Conservation (phyloP, 2,329 filamentous ascomycete genomes). For the Exophiala sideris region DNA sequence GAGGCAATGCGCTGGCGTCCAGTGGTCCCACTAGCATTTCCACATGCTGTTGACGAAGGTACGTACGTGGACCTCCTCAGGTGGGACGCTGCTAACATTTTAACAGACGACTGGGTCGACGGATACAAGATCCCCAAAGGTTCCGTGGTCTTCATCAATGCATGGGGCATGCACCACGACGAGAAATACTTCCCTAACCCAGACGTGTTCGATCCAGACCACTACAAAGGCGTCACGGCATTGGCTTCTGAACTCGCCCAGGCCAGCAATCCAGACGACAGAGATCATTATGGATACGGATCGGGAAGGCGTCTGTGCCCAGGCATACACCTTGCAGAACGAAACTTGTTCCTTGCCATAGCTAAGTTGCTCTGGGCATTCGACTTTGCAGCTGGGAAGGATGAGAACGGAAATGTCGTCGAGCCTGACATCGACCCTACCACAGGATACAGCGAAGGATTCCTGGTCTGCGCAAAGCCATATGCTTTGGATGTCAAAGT, state of each 20-base stretch:
- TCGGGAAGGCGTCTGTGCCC: slow-evolving; percentile 34
- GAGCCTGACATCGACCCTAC: slow-evolving; percentile 37
- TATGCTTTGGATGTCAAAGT: slow-evolving; percentile 34
- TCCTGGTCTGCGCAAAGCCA: slow-evolving; percentile 34
- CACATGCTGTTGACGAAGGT: slow-evolving; percentile 38
- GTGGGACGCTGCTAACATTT: too few species aligned
- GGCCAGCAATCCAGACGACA: slow-evolving; percentile 29
- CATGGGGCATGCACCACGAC: slow-evolving; percentile 46
- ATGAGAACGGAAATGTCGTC: slow-evolving; percentile 23
- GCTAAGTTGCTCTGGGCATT: slow-evolving; percentile 35
- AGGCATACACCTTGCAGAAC: slow-evolving; percentile 35
- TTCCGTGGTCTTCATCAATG: slow-evolving; percentile 45
- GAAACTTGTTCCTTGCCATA: slow-evolving; percentile 31
- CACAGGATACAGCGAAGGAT: slow-evolving; percentile 37
- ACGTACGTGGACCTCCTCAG: slow-evolving; percentile 20
- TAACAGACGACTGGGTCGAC: slow-evolving; percentile 38
- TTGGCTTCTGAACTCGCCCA: slow-evolving; percentile 36
- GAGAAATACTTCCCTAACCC: slow-evolving; percentile 37
- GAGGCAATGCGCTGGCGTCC: slow-evolving; percentile 40
- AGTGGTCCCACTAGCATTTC: slow-evolving; percentile 45
- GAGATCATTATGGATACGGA: slow-evolving; percentile 34
- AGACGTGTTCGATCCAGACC: slow-evolving; percentile 39
- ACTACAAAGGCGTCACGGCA: slow-evolving; percentile 35
- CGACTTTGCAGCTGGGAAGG: slow-evolving; percentile 28
- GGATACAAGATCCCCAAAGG: slow-evolving; percentile 48